Base-by-base conservation (phyloP, 2,329 filamentous ascomycete species). In the Pseudodiploospora longispora region DNA sequence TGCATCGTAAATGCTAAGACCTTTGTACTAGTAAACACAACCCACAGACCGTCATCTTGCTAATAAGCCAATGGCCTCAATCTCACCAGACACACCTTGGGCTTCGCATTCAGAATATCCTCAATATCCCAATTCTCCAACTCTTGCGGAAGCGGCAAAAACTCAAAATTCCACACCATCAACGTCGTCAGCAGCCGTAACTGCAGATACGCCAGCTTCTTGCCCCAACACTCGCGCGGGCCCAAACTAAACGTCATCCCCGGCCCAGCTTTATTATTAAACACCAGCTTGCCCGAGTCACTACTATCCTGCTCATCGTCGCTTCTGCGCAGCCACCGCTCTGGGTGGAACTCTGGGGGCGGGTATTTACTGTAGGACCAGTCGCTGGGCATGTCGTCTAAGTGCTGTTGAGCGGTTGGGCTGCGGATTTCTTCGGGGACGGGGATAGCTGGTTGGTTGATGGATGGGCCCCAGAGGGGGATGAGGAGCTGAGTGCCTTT, bases 151-250 rank as follows among this genome's bases (percentile, higher is more conserved):
- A 43, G 27, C 10, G 30, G 36, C 36, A 43, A 27, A 9, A 58
- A 46, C 42, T 63, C 53, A 50, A 69, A 68, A 38, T 61, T 57
- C 66, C 64, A 68, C 7, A 64, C 50, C 27, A 67, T 50, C 41
- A 67, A 46, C 32, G 58, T 60, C 27, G 64, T 52, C 39, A 61
- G 47, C 19, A 65, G 59, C 31, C 57, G 55, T 47, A 69, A 31
- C 50, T 64, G 55, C 30, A 65, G 36, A 31, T 63, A 55, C 3
- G 63, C 66, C 47, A 69, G 48, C 49, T 53, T 59, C 43, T 56
- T 57, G 0, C 67, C 66, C 33, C 59, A 69, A 41, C 67, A 70
- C 1, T 59, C 60, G 2, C 67, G 50, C 3, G 59, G 55, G 0
- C 67, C 67, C 6, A 56, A 36, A 0, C 64, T 61, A 49, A 69